Percentiles rank a stretch among this genome's conserved stretches.
Conservation (phyloP, 2,329 filamentous ascomycete genomes). For the Dothidotthia symphoricarpi region DNA sequence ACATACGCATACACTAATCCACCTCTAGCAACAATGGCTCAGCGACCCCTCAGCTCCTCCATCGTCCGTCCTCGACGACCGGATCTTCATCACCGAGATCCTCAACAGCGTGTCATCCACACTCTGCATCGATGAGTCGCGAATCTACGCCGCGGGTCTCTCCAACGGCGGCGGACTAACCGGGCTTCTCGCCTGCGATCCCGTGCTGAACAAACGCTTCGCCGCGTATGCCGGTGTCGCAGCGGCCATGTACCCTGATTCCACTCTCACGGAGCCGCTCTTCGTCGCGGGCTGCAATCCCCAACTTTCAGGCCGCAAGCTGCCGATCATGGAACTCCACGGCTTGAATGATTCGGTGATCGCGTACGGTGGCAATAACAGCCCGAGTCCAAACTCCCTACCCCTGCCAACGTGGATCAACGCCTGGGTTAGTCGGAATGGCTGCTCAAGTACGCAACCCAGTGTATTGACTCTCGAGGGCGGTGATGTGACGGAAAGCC, state of each 20-base stretch:
- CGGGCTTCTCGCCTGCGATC: conserved; percentile 48
- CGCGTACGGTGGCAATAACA: conserved; percentile 23
- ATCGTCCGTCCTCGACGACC: conserved; percentile 41
- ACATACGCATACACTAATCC: conserved; percentile 1
- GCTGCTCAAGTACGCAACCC: conserved; percentile 2
- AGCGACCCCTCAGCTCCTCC: conserved; percentile 41
- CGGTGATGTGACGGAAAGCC: conserved; percentile 10
- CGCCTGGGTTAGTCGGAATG: conserved; percentile 11
- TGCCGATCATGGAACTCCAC: conserved; percentile 23
- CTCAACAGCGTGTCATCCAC: conserved; percentile 36
- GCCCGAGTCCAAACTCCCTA: conserved; percentile 13
- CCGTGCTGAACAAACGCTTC: conserved; percentile 40
- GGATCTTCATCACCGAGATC: conserved; percentile 46
- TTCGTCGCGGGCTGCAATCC: conserved; percentile 16
- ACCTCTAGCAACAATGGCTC: conserved; percentile 38
- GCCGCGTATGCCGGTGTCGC: conserved; percentile 51
- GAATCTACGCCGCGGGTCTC: conserved; percentile 50
- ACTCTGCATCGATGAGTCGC: conserved; percentile 47
- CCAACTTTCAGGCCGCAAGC: not conserved
- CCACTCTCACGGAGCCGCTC: conserved; percentile 14
- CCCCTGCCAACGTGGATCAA: conserved; percentile 15
- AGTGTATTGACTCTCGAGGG: conserved; percentile 4
- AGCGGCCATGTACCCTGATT: conserved; percentile 45
- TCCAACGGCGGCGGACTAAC: conserved; percentile 56
- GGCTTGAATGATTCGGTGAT: conserved; percentile 22